phyloP scores from a whole-genome alignment of 2,329 filamentous ascomycete genomes.

The Cladosporium sp. region DNA sequence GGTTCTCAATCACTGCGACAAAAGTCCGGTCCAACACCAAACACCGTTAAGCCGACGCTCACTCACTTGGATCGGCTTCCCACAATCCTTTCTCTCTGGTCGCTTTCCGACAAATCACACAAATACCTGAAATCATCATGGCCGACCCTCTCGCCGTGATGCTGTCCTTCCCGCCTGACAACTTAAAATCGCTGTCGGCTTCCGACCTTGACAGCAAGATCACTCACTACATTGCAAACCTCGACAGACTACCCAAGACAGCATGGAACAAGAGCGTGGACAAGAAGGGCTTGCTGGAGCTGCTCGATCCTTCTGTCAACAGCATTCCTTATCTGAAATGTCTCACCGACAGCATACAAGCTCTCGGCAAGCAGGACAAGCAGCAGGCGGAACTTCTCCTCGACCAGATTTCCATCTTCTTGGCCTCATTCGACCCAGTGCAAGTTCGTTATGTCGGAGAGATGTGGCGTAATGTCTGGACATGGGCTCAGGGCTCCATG shows the following conservation, averaged over 20 bases:
- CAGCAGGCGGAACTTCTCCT: conserved; percentile 40
- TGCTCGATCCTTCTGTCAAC: conserved; percentile 55
- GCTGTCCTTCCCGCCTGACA: conserved; percentile 33
- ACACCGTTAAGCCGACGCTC: background rate
- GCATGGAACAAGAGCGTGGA: conserved; percentile 36
- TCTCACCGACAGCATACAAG: conserved; percentile 37
- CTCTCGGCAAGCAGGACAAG: conserved; percentile 24
- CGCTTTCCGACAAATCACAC: background rate
- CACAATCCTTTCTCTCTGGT: background rate
- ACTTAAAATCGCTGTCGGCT: conserved; percentile 22
- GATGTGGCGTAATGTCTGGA: conserved; percentile 44
- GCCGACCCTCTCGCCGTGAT: conserved; percentile 18
- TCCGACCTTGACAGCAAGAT: conserved; percentile 39
- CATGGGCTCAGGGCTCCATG: conserved; percentile 22
- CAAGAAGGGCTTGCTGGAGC: conserved; percentile 38
- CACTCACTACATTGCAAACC: conserved; percentile 31
- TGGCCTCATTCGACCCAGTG: conserved; percentile 48
- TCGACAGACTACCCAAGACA: conserved; percentile 30
- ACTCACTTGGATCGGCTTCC: background rate
- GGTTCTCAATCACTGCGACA: background rate
- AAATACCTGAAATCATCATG: conserved; percentile 18
- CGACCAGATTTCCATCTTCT: conserved; percentile 46
- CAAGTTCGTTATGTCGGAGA: conserved; percentile 53
- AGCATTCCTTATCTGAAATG: conserved; percentile 57
- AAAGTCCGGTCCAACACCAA: background rate